Evolutionary conservation across 2,329 filamentous ascomycete genomes (phyloP).

Genomic region (Apiospora kogelbergensis): DNA sequence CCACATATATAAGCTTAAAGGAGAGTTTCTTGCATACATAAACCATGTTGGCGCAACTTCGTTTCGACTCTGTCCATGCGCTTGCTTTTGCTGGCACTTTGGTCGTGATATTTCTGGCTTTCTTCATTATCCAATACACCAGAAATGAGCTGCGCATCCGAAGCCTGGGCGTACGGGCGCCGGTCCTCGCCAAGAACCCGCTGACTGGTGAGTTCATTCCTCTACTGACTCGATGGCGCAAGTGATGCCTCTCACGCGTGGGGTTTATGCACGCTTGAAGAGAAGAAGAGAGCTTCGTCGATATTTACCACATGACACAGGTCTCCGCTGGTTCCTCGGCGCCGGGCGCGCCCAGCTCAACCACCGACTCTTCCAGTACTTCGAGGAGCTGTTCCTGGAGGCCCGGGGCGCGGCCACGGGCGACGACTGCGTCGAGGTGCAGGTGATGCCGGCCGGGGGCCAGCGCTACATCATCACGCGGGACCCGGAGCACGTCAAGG

Average conservation of each 20-base stretch:
- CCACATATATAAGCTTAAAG: neutral
- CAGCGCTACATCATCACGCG: conserved; percentile 44
- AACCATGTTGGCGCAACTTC: neutral
- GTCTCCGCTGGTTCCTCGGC: conserved; percentile 24
- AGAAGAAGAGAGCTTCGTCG: neutral
- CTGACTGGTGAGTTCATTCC: conserved; percentile 28
- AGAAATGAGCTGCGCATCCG: conserved; percentile 28
- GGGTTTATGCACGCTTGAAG: too few relatives aligned
- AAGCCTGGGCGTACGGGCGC: conserved; percentile 33
- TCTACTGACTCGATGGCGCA: neutral
- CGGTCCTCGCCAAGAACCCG: conserved; percentile 33
- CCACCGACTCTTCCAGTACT: conserved; percentile 28
- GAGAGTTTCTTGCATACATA: neutral
- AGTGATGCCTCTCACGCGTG: too few relatives aligned
- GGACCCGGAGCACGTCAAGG: conserved; percentile 58
- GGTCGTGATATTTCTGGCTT: neutral
- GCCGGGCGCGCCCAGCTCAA: conserved; percentile 29
- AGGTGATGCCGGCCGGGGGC: conserved; percentile 25
- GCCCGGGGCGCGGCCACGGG: conserved; percentile 21
- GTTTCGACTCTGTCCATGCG: neutral
- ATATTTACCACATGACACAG: neutral
- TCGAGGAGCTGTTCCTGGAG: neutral
- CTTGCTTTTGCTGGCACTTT: neutral
- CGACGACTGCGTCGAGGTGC: conserved; percentile 38
- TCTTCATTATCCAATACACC: conserved; percentile 16